phyloP scores from a whole-genome alignment of 1,139 yeast genomes.

The Lodderomyces margitis region DNA sequence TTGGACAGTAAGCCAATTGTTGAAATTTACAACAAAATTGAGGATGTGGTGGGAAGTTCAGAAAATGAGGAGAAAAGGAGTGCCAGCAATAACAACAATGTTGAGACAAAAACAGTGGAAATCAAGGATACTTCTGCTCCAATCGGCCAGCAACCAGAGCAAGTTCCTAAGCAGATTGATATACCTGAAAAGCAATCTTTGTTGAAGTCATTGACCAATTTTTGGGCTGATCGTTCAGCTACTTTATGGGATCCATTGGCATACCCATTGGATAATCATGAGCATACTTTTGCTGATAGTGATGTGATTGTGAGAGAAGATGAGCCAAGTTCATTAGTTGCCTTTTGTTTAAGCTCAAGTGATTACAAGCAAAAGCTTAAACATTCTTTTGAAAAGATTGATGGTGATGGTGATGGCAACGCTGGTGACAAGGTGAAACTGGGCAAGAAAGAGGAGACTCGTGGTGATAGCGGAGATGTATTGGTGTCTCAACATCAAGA shows the following conservation, averaged over 20 bases:
- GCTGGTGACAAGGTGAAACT: not conserved
- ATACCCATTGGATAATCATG: conserved; percentile 76
- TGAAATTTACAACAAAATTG: conserved; percentile 84
- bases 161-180: conserved; percentile 11
- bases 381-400: conserved; percentile 33
- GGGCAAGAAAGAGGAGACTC: not conserved
- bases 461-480: not conserved
- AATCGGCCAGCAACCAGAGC: conserved; percentile 1
- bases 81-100: conserved; percentile 10
- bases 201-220: conserved; percentile 79
- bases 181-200: conserved; percentile 68
- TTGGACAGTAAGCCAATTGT: conserved; percentile 83
- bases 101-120: conserved; percentile 13
- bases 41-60: conserved; percentile 65
- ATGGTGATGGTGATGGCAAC: conserved; percentile 12
- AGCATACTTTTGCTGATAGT: conserved; percentile 91
- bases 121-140: conserved; percentile 2
- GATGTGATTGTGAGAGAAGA: conserved; percentile 94
- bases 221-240: conserved; percentile 98
- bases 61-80: conserved; percentile 19
- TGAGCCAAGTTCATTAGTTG: conserved; percentile 93
- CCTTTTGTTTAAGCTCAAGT: conserved; percentile 82
- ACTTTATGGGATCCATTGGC: conserved; percentile 92
- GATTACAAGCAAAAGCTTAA: conserved; percentile 73
- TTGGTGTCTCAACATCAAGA: not conserved